These are phyloP conservation scores for Strobilomyces confusus DNA, from an alignment of 768 basidiomycete genomes.

Conservation along the genomic window DNA sequence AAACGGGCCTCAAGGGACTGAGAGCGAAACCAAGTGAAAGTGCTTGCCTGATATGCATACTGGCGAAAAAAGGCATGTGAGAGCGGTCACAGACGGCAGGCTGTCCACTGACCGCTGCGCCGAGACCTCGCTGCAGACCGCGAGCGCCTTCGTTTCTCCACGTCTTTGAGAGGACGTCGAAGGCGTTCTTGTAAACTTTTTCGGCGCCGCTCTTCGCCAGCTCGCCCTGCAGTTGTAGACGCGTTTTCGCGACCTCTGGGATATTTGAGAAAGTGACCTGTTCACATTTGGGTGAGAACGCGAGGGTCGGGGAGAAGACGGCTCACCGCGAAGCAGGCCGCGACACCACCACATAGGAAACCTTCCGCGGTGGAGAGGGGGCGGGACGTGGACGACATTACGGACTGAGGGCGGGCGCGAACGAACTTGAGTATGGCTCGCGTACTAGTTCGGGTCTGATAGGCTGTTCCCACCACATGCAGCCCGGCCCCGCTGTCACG, in stretches of 20 bases:
- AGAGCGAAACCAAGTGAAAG: background rate
- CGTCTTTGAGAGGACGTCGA: slow-evolving; percentile 85
- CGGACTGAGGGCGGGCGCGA: background rate
- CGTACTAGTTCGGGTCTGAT: background rate
- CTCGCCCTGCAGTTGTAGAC: slow-evolving; percentile 94
- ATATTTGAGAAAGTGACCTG: slow-evolving; percentile 81
- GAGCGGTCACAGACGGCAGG: background rate
- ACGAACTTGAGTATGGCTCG: slow-evolving; percentile 1
- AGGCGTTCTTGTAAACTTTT: slow-evolving; percentile 85
- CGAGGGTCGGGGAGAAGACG: background rate
- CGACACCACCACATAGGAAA: slow-evolving; percentile 86
- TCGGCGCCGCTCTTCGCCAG: slow-evolving; percentile 66
- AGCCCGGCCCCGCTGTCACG: slow-evolving; percentile 41
- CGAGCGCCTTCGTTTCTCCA: slow-evolving; percentile 85
- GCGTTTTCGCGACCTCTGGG: slow-evolving; percentile 81
- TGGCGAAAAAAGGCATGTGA: slow-evolving; percentile 33
- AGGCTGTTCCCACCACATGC: too few relatives aligned
- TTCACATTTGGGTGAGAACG: slow-evolving; percentile 2
- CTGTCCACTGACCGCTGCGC: slow-evolving; percentile 67
- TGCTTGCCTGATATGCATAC: slow-evolving; percentile 87
- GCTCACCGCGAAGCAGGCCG: slow-evolving; percentile 83
- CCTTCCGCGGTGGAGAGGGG: slow-evolving; percentile 68
- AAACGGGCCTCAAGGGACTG: slow-evolving; percentile 4
- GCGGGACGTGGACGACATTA: slow-evolving; percentile 21
- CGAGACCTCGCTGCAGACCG: slow-evolving; percentile 90